Conservation (phyloP, 192 early-diverging fungal species). For the Mortierella alpina region DNA sequence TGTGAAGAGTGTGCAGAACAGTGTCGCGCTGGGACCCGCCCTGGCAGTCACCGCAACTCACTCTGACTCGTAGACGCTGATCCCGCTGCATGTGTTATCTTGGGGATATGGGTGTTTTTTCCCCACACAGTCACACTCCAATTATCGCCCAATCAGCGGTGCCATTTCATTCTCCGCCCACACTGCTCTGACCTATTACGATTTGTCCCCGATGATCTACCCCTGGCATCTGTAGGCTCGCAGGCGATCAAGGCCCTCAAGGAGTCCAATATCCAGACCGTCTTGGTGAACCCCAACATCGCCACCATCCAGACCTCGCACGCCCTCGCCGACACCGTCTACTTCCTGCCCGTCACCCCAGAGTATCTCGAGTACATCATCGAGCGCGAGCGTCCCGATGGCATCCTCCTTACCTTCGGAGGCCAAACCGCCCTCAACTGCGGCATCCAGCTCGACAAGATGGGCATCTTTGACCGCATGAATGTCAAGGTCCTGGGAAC, state of each 20-base stretch:
- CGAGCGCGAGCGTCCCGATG: slow-evolving; percentile 94
- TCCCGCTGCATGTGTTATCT: no score
- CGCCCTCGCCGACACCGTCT: slow-evolving; percentile 92
- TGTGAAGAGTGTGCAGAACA: no score
- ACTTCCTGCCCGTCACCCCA: slow-evolving; percentile 95
- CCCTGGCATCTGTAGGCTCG: slow-evolving; percentile 65
- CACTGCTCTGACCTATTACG: background rate
- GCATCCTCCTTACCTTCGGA: slow-evolving; percentile 95
- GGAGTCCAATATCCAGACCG: slow-evolving; percentile 91
- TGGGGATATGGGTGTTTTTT: no score
- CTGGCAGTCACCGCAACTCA: background rate
- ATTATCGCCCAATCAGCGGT: no score
- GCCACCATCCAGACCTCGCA: slow-evolving; percentile 98
- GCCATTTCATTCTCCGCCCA: background rate
- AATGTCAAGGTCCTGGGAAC: slow-evolving; percentile 95
- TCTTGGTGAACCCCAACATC: slow-evolving; percentile 99
- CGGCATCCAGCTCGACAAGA: slow-evolving; percentile 89
- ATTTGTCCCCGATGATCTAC: background rate
- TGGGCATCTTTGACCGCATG: slow-evolving; percentile 82
- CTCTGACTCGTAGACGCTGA: background rate
- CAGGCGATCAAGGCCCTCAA: slow-evolving; percentile 98
- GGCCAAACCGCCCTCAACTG: slow-evolving; percentile 97
- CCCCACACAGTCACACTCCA: background rate
- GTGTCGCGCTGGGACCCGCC: no score
- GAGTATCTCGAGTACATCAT: slow-evolving; percentile 94